These are phyloP conservation scores for Psilocybe tampanensis DNA, from an alignment of 768 basidiomycete genomes.

Conservation along the genomic window DNA sequence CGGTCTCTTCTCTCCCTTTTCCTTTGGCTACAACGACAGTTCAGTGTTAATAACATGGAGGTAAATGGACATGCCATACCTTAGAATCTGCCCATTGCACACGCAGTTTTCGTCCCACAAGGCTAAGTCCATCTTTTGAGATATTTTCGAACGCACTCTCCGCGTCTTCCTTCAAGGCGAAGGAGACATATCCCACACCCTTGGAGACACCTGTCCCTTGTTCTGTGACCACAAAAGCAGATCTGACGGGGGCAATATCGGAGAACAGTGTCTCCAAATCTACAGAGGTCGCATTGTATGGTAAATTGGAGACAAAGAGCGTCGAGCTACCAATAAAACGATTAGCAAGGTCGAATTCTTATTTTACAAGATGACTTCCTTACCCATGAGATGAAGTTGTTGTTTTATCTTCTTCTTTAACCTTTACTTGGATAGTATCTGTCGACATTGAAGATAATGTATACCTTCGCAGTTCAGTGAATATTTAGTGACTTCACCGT, in stretches of 20 bases:
- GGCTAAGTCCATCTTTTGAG: slow-evolving; percentile 60
- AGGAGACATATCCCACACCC: slow-evolving; percentile 96
- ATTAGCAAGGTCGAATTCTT: neutral
- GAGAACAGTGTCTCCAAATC: slow-evolving; percentile 94
- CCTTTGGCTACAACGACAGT: slow-evolving; percentile 41
- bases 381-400: neutral
- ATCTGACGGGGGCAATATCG: slow-evolving; percentile 91
- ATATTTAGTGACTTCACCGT: neutral
- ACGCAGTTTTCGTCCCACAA: slow-evolving; percentile 71
- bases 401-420: neutral
- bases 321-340: slow-evolving; percentile 60
- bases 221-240: slow-evolving; percentile 91
- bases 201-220: slow-evolving; percentile 77
- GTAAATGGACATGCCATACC: slow-evolving; percentile 52
- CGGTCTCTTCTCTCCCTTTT: slow-evolving; percentile 38
- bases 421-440: neutral
- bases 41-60: neutral
- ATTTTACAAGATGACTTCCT: neutral
- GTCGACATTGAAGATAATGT: neutral
- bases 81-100: slow-evolving; percentile 83
- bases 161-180: slow-evolving; percentile 88
- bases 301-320: slow-evolving; percentile 91
- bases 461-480: neutral
- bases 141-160: slow-evolving; percentile 69
- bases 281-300: slow-evolving; percentile 86